Evolutionary conservation across 305 asterid genomes (phyloP).

Genomic region (Solanum hybrid): DNA sequence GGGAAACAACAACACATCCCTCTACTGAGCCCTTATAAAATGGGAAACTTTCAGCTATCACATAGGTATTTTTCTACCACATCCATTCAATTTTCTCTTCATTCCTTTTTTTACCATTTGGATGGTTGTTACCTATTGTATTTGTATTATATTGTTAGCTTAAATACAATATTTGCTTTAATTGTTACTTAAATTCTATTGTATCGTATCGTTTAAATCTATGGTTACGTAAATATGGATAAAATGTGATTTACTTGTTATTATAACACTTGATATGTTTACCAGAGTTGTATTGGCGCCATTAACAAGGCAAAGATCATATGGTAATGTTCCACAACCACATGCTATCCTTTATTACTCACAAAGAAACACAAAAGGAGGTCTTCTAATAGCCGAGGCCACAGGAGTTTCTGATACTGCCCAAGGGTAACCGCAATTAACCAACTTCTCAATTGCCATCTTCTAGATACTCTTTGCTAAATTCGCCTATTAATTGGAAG

Average conservation of each 20-base stretch:
- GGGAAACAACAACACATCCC: not conserved
- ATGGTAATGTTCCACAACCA: not conserved
- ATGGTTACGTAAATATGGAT: no score
- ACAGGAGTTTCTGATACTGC: not conserved
- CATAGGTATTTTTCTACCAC: not conserved
- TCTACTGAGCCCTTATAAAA: not conserved
- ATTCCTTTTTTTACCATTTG: no score
- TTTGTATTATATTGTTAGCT: no score
- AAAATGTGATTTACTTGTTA: no score
- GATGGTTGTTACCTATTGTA: no score
- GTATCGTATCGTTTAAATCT: no score
- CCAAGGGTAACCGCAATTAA: not conserved
- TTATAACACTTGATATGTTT: no score
- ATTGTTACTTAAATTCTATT: no score
- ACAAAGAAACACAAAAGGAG: not conserved
- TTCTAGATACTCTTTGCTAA: not conserved
- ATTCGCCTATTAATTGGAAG: conserved; percentile 12
- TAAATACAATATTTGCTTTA: no score
- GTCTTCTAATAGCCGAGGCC: not conserved
- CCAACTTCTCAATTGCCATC: not conserved
- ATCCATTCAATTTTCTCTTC: not conserved
- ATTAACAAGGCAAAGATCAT: not conserved
- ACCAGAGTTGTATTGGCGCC: not conserved
- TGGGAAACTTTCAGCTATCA: not conserved
- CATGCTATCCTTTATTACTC: not conserved